phyloP scores from a whole-genome alignment of 352 stramenopile genomes.

The Phytophthora citrophthora region DNA sequence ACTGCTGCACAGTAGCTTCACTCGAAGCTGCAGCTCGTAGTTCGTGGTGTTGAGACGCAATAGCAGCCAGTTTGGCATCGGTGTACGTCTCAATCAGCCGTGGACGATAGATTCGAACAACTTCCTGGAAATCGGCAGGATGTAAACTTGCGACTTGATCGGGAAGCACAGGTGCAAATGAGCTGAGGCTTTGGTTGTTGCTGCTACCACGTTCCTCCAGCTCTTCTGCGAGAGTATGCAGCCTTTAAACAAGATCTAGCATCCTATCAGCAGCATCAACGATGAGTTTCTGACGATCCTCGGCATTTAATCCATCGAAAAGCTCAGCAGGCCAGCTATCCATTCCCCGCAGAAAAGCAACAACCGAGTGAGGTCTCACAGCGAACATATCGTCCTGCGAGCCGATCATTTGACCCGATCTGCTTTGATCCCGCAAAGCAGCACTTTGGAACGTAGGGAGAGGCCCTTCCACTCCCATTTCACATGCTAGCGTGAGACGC shows the following conservation, averaged over 20 bases:
- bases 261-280: slow-evolving; percentile 16
- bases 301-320: slow-evolving; percentile 17
- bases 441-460: slow-evolving; percentile 27
- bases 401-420: slow-evolving; percentile 13
- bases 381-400: slow-evolving; percentile 29
- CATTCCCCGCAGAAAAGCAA: slow-evolving; percentile 23
- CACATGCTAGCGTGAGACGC: slow-evolving; percentile 19
- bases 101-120: slow-evolving; percentile 15
- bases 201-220: slow-evolving; percentile 12
- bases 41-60: slow-evolving; percentile 27
- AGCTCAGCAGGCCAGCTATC: slow-evolving; percentile 25
- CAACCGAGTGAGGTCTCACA: slow-evolving; percentile 28
- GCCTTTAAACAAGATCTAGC: slow-evolving; percentile 17
- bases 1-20: slow-evolving; percentile 18
- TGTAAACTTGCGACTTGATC: slow-evolving; percentile 24
- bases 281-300: slow-evolving; percentile 25
- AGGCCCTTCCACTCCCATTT: slow-evolving; percentile 33
- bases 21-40: slow-evolving; percentile 25
- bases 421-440: slow-evolving; percentile 21
- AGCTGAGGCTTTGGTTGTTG: slow-evolving; percentile 14
- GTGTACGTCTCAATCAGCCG: slow-evolving; percentile 21
- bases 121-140: slow-evolving; percentile 24
- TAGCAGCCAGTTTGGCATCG: slow-evolving; percentile 10
- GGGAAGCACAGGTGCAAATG: slow-evolving; percentile 31
- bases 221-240: slow-evolving; percentile 20